phyloP scores from a whole-genome alignment of 345 rosid species.

The Pistacia vera region DNA sequence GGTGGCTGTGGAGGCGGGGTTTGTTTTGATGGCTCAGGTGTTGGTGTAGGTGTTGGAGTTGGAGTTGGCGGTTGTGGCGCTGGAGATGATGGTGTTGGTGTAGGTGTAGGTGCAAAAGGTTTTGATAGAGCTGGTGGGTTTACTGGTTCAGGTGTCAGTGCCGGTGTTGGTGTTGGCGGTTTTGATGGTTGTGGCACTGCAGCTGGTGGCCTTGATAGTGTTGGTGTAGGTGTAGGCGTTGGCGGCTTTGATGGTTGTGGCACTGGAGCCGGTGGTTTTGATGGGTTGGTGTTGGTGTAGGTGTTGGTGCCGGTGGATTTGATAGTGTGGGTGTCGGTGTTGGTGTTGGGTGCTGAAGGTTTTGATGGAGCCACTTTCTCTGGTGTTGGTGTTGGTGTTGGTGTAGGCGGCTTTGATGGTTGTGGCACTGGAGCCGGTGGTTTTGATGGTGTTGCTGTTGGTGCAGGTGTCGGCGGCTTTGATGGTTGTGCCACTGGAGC shows the following conservation, averaged over 20 bases:
- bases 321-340: background rate
- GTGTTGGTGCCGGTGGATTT: background rate
- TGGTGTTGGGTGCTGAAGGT: background rate
- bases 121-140: slow-evolving; percentile 9
- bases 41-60: background rate
- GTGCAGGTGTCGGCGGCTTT: background rate
- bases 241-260: background rate
- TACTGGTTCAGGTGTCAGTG: background rate
- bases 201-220: slow-evolving; percentile 1
- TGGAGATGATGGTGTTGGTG: slow-evolving; percentile 9
- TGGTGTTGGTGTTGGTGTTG: background rate
- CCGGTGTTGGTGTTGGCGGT: background rate
- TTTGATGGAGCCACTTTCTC: background rate
- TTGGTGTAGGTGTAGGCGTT: background rate
- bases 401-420: slow-evolving; percentile 15
- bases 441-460: slow-evolving; percentile 9
- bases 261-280: background rate
- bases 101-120: background rate
- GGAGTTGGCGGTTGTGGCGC: slow-evolving; percentile 13
- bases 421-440: background rate
- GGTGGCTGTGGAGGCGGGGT: slow-evolving; percentile 29
- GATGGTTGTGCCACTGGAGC: background rate
- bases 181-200: background rate
- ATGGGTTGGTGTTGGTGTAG: background rate
- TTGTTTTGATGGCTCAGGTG: slow-evolving; percentile 18